Evolutionary conservation across 1,139 yeast species (phyloP), one percentile per base, ranked within the genome.

Genomic region (Debaryomyces sp.): DNA sequence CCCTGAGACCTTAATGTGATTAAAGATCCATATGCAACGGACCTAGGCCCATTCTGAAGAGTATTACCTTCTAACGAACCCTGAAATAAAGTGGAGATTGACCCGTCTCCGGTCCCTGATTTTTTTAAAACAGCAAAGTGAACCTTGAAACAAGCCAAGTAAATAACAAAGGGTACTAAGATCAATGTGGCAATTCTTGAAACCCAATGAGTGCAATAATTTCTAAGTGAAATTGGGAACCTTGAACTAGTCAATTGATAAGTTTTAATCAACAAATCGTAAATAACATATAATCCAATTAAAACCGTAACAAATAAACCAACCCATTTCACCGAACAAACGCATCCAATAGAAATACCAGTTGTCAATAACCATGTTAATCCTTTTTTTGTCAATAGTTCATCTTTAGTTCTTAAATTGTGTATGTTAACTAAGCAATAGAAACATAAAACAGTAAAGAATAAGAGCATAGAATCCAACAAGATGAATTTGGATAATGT

Each of bases 281-380:
- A 78, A 10, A 88, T 67, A 4, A 91, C 87, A 71, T 91, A 94
- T n/a, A 89, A 55, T 1, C 99, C 99, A 47, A 92, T 88, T 22
- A 92, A 71, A 0, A 82, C 79, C 8, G 97, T 95, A 41, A 88
- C 84, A 62, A 94, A 91, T 44, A 92, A 68, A 4, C 99, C 99
- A 18, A 94, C 98, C 97, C 96, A 90, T 70, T 94, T 94, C 37
- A 92, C 96, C 44, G 96, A 84, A 57, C 92, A 86, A 12, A 92
- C 98, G 66, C 96, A 89, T 1, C 99, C 99, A 54, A 95, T 82
- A 9, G 91, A 82, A 6, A 87, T 51, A 6, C 99, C 99, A 1
- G 95, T 83, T 15, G 85, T 59, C 5, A 78, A 45, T 63, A 85
- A 66, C 91, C 91, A 85, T 21, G 60, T 54, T 13, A 78, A 61